Evolutionary conservation across 2,329 filamentous ascomycete species (phyloP), one percentile per base, ranked within the genome.

Genomic region (Paecilomyces niveus): DNA sequence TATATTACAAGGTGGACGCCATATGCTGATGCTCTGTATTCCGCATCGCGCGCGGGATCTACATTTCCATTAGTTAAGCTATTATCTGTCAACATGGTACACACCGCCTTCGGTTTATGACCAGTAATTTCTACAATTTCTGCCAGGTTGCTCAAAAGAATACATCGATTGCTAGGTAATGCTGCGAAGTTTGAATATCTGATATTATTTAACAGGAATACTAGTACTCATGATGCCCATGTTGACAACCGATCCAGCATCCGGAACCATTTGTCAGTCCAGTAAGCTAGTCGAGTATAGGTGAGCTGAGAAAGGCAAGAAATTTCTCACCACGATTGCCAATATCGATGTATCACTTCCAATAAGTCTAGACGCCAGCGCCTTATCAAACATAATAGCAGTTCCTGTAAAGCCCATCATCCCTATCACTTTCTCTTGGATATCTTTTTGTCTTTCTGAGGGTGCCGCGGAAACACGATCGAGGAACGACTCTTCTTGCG

Each of bases 401-500:
- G n/a, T 9, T 45, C 39, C 39, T 45, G 26, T 45, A 45, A 45
- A 51, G n/a, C 53, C 33, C 21, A 26, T 33, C 31, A 54, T 54
- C 39, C 18, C 9, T 24, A 6, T 65, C 63, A 75, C 59, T 72
- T 74, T 58, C 66, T 73, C 63, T 70, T 72, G 4, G 68, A 58
- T 13, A 61, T 57, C 61, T 67, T 71, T 63, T 71, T 69, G 29
- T 58, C 57, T 61, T 76, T 70, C 26, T 67, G 67, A 54, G 67
- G 64, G 54, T 67, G 69, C 52, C 68, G 58, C 50, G 68, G 64
- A 58, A 78, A 78, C 10, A 75, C 71, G 58, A 78, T 77, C 9
- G 72, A 72, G 55, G 70, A 68, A 54, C 71, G 71, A 62, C 70
- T 72, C 59, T 70, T 70, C 52, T 70, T 71, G 57, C 70, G 67